phyloP scores from a whole-genome alignment of 371 early-diverging fungal species.

The Syncephalastrum contaminatum region DNA sequence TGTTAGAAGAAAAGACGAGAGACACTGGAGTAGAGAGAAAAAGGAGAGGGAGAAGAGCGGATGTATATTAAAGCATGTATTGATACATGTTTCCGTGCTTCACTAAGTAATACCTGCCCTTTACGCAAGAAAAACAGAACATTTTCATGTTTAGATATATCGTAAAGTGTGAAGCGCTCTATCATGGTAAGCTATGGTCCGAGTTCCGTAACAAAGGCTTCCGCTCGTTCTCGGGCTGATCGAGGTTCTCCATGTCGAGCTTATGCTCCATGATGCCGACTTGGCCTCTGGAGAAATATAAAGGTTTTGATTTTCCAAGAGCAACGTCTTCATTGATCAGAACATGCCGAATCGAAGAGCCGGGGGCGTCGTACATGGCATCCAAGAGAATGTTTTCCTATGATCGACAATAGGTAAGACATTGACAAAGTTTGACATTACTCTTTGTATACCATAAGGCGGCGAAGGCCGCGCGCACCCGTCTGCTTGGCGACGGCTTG shows the following conservation, averaged over 20 bases:
- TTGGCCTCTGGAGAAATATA: constrained; percentile 61
- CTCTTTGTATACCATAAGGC: constrained; percentile 60
- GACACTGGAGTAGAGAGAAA: no score
- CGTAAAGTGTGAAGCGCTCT: no score
- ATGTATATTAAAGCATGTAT: no score
- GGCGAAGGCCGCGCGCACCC: constrained; percentile 78
- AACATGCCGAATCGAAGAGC: constrained; percentile 59
- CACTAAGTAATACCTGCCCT: no score
- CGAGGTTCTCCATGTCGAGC: constrained; percentile 8
- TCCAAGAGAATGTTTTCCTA: constrained; percentile 65
- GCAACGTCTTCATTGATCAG: constrained; percentile 55
- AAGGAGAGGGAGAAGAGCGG: no score
- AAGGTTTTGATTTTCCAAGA: constrained; percentile 47
- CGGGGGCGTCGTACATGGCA: constrained; percentile 76
- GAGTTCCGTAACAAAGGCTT: constrained; percentile 1
- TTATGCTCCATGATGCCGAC: constrained; percentile 29
- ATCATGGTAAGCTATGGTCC: no score
- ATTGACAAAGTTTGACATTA: background rate
- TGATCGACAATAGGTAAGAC: background rate
- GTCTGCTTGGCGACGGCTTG: constrained; percentile 73
- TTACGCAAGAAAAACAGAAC: no score
- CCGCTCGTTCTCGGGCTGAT: constrained; percentile 4
- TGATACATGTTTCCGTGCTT: no score
- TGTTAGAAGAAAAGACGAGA: no score
- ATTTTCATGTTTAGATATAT: no score